phyloP scores from a whole-genome alignment of 106 monocot species.

The Cymbidium sinense region DNA sequence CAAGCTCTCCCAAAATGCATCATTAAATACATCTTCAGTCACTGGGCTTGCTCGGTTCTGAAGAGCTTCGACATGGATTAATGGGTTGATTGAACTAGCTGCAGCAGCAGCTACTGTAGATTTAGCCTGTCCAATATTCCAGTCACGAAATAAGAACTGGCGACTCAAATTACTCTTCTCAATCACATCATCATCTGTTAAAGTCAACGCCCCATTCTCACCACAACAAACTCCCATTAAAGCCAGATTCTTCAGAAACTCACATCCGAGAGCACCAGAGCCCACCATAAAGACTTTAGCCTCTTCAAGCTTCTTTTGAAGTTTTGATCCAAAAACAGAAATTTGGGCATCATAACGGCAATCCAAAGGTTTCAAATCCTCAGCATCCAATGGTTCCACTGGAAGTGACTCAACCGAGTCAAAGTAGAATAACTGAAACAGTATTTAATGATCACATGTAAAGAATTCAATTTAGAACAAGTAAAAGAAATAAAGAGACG shows the following conservation, averaged over 20 bases:
- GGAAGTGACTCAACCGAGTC: conserved; percentile 13
- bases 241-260: conserved; percentile 10
- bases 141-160: conserved; percentile 16
- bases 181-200: conserved; percentile 20
- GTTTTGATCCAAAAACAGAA: conserved; percentile 14
- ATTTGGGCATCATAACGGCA: conserved; percentile 16
- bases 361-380: conserved; percentile 9
- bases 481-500: not conserved
- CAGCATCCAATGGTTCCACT: conserved; percentile 7
- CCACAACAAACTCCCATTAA: conserved; percentile 19
- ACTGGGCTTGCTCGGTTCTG: conserved; percentile 11
- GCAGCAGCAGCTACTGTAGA: conserved; percentile 13
- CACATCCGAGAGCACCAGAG: conserved; percentile 14
- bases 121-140: conserved; percentile 20
- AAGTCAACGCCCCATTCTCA: conserved; percentile 6
- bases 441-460: not conserved
- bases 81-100: not conserved
- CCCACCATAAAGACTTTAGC: conserved; percentile 12
- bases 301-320: conserved; percentile 13
- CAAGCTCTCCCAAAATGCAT: conserved; percentile 13
- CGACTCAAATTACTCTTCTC: conserved; percentile 17
- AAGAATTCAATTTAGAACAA: not conserved
- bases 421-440: conserved; percentile 13
- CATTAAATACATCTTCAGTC: conserved; percentile 16
- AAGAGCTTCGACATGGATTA: conserved; percentile 3